Evolutionary conservation across 2,329 filamentous ascomycete genomes (phyloP), one percentile per base, ranked within the genome.

Genomic region (Colletotrichum tropicicola): DNA sequence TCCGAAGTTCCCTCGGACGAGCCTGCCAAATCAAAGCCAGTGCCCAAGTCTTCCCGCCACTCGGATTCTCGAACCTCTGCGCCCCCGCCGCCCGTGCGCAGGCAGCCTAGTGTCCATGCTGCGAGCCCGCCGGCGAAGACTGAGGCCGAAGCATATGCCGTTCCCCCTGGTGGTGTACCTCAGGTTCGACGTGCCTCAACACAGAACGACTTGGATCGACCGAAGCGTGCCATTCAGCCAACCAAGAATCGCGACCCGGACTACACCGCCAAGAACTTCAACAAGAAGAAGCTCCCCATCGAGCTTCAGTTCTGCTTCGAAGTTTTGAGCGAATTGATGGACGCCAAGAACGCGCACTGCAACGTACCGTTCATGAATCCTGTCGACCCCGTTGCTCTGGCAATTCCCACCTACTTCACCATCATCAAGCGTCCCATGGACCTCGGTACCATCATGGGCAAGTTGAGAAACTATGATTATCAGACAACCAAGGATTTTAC

Each of bases 381-480:
- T 0, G 96, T 99, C 19, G 96, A 99, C 74, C 94, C 96, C 0
- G 94, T 98, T 35, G 95, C 94, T 0, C 82, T 98, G 57, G 94
- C 95, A 75, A 98, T 98, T 65, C 96, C 96, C 1, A 91, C 91
- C 23, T 99, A 99, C 75, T 93, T 96, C 76, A 93, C 91, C 72
- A 84, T 98, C 67, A 94, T 99, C 80, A 98, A 97, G 83, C 93
- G 94, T 75, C 96, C 96, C 0, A 99, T 98, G 95, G 95, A 99
- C 76, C 83, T 98, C 52, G 84, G 86, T 15, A 97, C 93, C n/a
- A 91, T 97, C 73, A 84, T 87, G 35, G 84, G 85, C 43, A 97
- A 97, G 78, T 84, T 98, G 41, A 88, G 91, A 70, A 83, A 84
- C 12, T 93, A 94, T 25, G 88, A 93, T 59, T 98, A 98, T 73